phyloP scores from a whole-genome alignment of 2,329 filamentous ascomycete species.

The Helicocarpus griseus region DNA sequence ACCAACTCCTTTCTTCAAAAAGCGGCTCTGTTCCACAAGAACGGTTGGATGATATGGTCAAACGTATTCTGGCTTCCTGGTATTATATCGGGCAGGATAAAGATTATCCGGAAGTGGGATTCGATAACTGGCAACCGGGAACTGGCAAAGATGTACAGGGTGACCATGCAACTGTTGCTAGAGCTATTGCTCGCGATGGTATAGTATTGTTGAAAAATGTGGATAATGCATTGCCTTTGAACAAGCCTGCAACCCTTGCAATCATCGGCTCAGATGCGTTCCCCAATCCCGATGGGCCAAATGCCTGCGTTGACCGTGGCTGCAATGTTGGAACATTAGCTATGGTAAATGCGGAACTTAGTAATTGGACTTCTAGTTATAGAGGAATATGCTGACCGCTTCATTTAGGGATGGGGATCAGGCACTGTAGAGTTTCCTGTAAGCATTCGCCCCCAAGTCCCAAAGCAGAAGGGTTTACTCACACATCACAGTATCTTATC shows the following conservation, averaged over 20 bases:
- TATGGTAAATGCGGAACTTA: slow-evolving; percentile 33
- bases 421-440: slow-evolving; percentile 59
- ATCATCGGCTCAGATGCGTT: slow-evolving; percentile 43
- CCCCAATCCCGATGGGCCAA: slow-evolving; percentile 36
- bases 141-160: slow-evolving; percentile 27
- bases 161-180: slow-evolving; percentile 29
- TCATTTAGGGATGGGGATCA: slow-evolving; percentile 53
- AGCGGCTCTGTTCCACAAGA: neutral
- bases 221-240: slow-evolving; percentile 33
- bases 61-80: slow-evolving; percentile 35
- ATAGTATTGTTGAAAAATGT: slow-evolving; percentile 41
- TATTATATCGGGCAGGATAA: slow-evolving; percentile 40
- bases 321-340: slow-evolving; percentile 58
- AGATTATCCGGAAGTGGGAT: slow-evolving; percentile 33
- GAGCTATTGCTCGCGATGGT: slow-evolving; percentile 36
- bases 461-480: slow-evolving; percentile 1
- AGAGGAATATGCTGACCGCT: neutral
- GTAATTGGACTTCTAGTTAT: neutral
- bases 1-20: slow-evolving; percentile 36
- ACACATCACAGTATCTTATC: slow-evolving; percentile 27
- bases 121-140: slow-evolving; percentile 37
- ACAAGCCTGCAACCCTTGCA: slow-evolving; percentile 36
- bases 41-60: slow-evolving; percentile 9
- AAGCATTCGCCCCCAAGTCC: neutral
- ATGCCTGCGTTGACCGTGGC: slow-evolving; percentile 50